Conservation (phyloP, 2,329 filamentous ascomycete genomes). For the Dactylella cylindrospora region DNA sequence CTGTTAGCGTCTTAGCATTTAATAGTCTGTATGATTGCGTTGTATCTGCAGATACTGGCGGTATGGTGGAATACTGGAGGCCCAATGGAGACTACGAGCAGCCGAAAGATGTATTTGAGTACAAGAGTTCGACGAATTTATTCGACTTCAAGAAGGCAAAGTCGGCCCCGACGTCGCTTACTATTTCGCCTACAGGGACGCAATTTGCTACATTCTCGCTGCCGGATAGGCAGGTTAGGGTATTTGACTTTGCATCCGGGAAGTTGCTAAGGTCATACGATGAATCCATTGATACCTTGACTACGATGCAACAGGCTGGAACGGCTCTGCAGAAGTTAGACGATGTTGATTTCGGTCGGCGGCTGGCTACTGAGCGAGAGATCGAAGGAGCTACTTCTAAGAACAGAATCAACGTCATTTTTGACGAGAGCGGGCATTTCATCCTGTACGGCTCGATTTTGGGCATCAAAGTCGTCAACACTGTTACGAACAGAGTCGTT, state of each 20-base stretch:
- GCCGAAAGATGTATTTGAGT: slow-evolving; percentile 84
- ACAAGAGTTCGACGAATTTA: slow-evolving; percentile 89
- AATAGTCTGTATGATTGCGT: slow-evolving; percentile 89
- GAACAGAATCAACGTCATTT: slow-evolving; percentile 74
- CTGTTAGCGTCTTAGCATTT: slow-evolving; percentile 82
- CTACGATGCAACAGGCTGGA: slow-evolving; percentile 94
- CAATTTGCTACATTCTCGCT: slow-evolving; percentile 88
- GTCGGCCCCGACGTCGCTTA: slow-evolving; percentile 76
- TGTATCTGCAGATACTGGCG: slow-evolving; percentile 80
- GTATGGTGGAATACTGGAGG: slow-evolving; percentile 97
- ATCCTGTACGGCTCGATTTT: slow-evolving; percentile 89
- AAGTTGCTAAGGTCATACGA: slow-evolving; percentile 93
- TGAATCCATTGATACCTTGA: slow-evolving; percentile 83
- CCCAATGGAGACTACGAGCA: slow-evolving; percentile 81
- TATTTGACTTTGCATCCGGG: slow-evolving; percentile 88
- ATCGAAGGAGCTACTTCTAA: slow-evolving; percentile 70
- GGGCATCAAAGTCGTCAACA: slow-evolving; percentile 94
- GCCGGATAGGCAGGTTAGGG: slow-evolving; percentile 85
- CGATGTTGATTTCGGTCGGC: slow-evolving; percentile 85
- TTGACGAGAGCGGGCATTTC: slow-evolving; percentile 95
- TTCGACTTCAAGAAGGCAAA: slow-evolving; percentile 98
- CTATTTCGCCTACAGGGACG: slow-evolving; percentile 79
- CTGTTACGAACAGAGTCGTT: slow-evolving; percentile 86
- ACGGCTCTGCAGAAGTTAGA: slow-evolving; percentile 79
- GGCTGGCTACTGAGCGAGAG: slow-evolving; percentile 82